These are phyloP conservation scores for Monosporascus ibericus DNA, from an alignment of 2,329 filamentous ascomycete genomes.

Conservation along the genomic window DNA sequence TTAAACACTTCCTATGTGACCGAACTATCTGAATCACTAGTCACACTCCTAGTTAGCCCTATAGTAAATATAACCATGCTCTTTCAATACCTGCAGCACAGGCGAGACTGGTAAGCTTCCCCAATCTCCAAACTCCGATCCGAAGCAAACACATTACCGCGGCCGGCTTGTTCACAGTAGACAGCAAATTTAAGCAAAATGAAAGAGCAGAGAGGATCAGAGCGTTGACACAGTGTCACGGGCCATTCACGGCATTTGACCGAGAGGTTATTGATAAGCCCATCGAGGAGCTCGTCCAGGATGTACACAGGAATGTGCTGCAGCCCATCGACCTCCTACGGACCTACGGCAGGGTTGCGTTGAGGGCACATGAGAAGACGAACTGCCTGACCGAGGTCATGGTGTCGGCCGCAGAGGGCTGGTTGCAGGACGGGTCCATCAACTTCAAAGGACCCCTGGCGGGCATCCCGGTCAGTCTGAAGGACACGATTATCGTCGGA, in stretches of 20 bases:
- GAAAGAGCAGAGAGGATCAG: constrained; percentile 67
- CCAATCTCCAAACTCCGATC: background rate
- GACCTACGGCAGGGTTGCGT: constrained; percentile 79
- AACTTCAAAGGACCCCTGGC: constrained; percentile 79
- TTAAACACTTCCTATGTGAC: background rate
- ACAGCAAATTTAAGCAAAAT: constrained; percentile 71
- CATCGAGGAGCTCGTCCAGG: constrained; percentile 70
- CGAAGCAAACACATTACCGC: background rate
- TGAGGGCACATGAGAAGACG: constrained; percentile 78
- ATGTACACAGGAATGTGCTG: constrained; percentile 64
- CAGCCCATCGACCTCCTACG: constrained; percentile 69
- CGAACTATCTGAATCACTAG: background rate
- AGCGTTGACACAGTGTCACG: constrained; percentile 60
- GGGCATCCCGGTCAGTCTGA: constrained; percentile 80
- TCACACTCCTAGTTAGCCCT: background rate
- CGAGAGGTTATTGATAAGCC: constrained; percentile 62
- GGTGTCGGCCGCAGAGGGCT: constrained; percentile 69
- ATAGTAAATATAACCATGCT: constrained; percentile 33
- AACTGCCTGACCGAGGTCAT: constrained; percentile 89
- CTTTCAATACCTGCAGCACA: constrained; percentile 61
- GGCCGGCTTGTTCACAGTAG: constrained; percentile 18
- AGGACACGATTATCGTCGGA: constrained; percentile 72
- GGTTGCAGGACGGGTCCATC: constrained; percentile 51
- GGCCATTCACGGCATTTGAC: constrained; percentile 58
- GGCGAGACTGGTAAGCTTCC: constrained; percentile 58